Conservation (phyloP, 2,329 filamentous ascomycete genomes). For the Alternaria brassicae region DNA sequence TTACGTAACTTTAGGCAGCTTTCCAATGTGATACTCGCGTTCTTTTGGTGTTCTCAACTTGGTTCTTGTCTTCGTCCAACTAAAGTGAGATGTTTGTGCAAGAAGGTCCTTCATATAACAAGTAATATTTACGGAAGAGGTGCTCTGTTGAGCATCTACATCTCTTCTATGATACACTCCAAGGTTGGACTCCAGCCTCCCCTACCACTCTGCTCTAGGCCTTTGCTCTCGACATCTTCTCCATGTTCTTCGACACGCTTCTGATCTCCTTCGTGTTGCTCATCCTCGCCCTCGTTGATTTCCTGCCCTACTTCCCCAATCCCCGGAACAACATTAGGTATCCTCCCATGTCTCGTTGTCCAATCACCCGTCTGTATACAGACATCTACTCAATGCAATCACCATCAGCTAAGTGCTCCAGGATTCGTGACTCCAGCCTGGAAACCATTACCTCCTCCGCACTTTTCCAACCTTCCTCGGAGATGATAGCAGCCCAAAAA, state of each 20-base stretch:
- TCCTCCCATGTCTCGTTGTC: background rate
- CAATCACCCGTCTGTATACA: slow-evolving; percentile 1
- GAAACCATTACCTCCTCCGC: too few relatives aligned
- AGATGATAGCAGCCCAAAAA: background rate
- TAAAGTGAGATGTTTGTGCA: background rate
- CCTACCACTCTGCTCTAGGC: background rate
- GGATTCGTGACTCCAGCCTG: too few relatives aligned
- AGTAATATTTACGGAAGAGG: background rate
- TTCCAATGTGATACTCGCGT: slow-evolving; percentile 37
- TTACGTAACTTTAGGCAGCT: slow-evolving; percentile 30
- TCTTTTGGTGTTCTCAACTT: slow-evolving; percentile 23
- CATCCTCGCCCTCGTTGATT: background rate
- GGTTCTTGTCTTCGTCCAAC: background rate
- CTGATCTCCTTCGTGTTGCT: background rate
- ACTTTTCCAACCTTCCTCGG: background rate
- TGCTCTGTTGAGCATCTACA: background rate
- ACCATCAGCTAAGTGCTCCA: background rate
- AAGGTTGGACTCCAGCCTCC: background rate
- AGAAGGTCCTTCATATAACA: background rate
- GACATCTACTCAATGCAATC: background rate
- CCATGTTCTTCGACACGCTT: background rate
- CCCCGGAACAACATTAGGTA: background rate
- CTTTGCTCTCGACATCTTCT: background rate
- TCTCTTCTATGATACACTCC: background rate
- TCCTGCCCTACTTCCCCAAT: background rate